phyloP scores from a whole-genome alignment of 1,284 basidiomycete species.

The Ganoderma lingzhi region DNA sequence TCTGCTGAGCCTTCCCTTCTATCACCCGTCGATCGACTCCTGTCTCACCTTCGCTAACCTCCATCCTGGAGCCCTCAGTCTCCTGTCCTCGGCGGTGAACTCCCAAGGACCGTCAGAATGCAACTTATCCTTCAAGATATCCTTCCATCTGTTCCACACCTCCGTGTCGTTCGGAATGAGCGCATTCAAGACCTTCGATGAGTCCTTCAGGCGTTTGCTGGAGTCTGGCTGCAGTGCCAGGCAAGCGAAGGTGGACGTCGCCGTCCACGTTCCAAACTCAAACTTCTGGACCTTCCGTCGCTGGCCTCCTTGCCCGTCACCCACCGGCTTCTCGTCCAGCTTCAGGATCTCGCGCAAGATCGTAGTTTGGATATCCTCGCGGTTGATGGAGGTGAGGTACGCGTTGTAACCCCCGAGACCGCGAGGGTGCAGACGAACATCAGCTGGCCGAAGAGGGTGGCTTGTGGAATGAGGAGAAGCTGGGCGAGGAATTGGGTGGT shows the following conservation, averaged over 20 bases:
- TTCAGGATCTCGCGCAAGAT: constrained; percentile 23
- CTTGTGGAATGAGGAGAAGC: constrained; percentile 30
- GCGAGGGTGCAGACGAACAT: constrained; percentile 31
- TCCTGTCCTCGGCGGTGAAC: constrained; percentile 15
- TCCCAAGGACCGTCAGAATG: not conserved
- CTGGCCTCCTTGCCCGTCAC: not conserved
- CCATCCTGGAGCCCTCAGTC: not conserved
- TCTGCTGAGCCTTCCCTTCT: not conserved
- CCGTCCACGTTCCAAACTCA: constrained; percentile 24
- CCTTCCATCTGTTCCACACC: constrained; percentile 33
- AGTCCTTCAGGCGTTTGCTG: constrained; percentile 11
- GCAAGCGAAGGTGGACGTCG: constrained; percentile 25
- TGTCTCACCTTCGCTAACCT: not conserved
- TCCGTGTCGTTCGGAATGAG: constrained; percentile 31
- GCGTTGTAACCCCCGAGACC: constrained; percentile 29
- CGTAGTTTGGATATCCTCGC: constrained; percentile 29
- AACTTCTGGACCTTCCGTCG: constrained; percentile 14
- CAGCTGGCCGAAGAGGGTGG: constrained; percentile 30
- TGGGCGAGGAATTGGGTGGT: constrained; percentile 31
- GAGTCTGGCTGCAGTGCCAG: constrained; percentile 17
- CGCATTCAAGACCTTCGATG: constrained; percentile 24
- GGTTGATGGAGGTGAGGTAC: constrained; percentile 28
- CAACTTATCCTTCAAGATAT: constrained; percentile 14
- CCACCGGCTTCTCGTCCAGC: not conserved
- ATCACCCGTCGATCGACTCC: not conserved